Evolutionary conservation across 208 protist species (phyloP), one percentile per base, ranked within the genome.

Genomic region (Crithidia expoeki): DNA sequence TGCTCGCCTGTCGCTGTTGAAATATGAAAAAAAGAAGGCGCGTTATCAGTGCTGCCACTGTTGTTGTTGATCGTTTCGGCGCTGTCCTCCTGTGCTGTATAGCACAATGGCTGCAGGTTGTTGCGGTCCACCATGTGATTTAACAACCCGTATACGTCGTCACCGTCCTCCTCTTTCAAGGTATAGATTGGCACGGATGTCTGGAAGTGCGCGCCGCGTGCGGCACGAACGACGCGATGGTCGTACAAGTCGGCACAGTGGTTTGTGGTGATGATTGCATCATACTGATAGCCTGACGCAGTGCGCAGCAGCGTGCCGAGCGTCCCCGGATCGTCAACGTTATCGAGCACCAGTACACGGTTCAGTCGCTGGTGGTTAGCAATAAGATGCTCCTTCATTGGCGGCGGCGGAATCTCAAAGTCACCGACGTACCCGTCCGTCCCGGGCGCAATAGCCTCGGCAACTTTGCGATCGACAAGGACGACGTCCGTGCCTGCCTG

Each of bases 161-260:
- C 93, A 19, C 93, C 93, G 71, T 97, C 90, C 65, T 95, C 93
- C 28, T 95, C 90, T 16, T 75, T 76, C 17, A 97, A 68, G 0
- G 80, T 88, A 68, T 95, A 95, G 57, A 97, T 93, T 4, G 90
- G 90, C 4, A 94, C 89, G 21, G 77, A 68, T 0, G 70, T 72
- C 51, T 95, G 90, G 80, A 97, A 97, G 78, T 97, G 93, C 0
- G 84, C 93, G 2, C 90, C 93, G 30, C 93, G 81, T 12, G 90
- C 90, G 16, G 93, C 90, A 16, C 90, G 88, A 21, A 97, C 60
- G 34, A 94, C 89, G 27, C 93, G 88, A 72, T 95, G 81, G 66
- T 97, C 93, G 73, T 95, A 97, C 55, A 95, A 60, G 72, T 97
- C 93, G 2, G 85, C 88, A 60, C 90, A 97, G 83, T 97, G 88